Evolutionary conservation across 495 filamentous ascomycete genomes (phyloP).

Genomic region (Halenospora varia): DNA sequence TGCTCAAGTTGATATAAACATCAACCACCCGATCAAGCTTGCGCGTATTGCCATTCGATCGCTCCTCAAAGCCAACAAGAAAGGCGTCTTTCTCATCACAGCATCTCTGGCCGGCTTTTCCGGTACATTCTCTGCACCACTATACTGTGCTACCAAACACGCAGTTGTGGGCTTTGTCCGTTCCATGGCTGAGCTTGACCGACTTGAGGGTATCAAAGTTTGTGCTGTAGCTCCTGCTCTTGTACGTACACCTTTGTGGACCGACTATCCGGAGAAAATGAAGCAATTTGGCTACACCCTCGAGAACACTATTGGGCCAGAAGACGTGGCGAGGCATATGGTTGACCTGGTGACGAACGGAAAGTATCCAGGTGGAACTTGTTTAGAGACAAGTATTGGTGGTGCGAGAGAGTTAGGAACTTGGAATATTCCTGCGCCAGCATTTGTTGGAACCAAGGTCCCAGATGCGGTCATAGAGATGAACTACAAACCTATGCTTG

Average conservation of each 20-base stretch:
- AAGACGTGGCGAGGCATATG: slow-evolving; percentile 1
- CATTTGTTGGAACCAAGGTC: neutral
- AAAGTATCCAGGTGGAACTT: slow-evolving; percentile 5
- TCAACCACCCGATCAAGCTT: slow-evolving; percentile 32
- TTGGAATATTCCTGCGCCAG: neutral
- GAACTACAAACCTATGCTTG: neutral
- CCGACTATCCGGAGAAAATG: slow-evolving; percentile 14
- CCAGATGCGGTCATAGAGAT: neutral
- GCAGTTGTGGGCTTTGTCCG: slow-evolving; percentile 33
- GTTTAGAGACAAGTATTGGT: neutral
- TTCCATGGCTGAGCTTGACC: slow-evolving; percentile 28
- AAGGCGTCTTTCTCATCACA: slow-evolving; percentile 26
- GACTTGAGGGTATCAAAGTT: slow-evolving; percentile 18
- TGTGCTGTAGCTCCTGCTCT: slow-evolving; percentile 12
- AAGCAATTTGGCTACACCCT: slow-evolving; percentile 19
- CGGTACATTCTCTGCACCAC: slow-evolving; percentile 6
- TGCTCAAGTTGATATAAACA: slow-evolving; percentile 26
- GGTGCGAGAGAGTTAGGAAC: neutral
- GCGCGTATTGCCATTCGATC: slow-evolving; percentile 34
- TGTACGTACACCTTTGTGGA: slow-evolving; percentile 26
- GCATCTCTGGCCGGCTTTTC: slow-evolving; percentile 25
- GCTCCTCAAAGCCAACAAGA: slow-evolving; percentile 26
- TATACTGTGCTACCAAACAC: slow-evolving; percentile 36
- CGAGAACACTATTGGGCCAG: slow-evolving; percentile 2
- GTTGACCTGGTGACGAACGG: neutral